phyloP scores from a whole-genome alignment of 176 grass and related monocot species.

The Tillandsia fasciculata region DNA sequence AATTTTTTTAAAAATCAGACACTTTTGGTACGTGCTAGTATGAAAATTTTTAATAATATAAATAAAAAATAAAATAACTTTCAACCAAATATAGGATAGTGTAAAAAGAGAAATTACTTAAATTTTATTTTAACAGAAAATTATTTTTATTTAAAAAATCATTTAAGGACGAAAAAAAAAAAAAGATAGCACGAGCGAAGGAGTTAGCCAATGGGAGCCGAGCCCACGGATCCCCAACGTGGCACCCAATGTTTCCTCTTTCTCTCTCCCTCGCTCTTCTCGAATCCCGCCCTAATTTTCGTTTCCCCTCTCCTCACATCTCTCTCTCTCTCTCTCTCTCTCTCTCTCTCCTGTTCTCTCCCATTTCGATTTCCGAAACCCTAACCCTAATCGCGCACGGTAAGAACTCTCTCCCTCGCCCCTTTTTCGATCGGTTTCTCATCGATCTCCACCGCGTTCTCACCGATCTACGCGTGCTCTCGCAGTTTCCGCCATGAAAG shows the following conservation, averaged over 20 bases:
- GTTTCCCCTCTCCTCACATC: background rate
- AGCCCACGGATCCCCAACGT: slow-evolving; percentile 31
- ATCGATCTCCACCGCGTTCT: background rate
- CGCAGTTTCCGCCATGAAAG: slow-evolving; percentile 23
- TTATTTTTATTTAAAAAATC: background rate
- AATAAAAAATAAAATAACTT: too few species aligned
- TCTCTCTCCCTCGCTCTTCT: background rate
- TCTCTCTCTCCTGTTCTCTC: background rate
- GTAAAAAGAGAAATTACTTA: too few species aligned
- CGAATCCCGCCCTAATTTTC: slow-evolving; percentile 24
- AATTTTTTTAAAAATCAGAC: too few species aligned
- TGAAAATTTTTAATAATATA: too few species aligned
- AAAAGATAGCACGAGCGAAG: background rate
- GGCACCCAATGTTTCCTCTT: slow-evolving; percentile 2
- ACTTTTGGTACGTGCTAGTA: too few species aligned
- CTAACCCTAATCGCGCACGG: background rate
- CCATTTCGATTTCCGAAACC: slow-evolving; percentile 3
- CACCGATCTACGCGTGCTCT: background rate
- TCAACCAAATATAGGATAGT: too few species aligned
- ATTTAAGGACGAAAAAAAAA: background rate
- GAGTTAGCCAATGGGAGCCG: slow-evolving; percentile 3
- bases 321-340: background rate
- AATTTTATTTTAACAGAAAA: background rate
- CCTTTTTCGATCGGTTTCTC: background rate
- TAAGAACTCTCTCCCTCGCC: background rate